Evolutionary conservation across 208 protist species (phyloP), one percentile per base, ranked within the genome.

Genomic region (Trypanosoma cruzi): DNA sequence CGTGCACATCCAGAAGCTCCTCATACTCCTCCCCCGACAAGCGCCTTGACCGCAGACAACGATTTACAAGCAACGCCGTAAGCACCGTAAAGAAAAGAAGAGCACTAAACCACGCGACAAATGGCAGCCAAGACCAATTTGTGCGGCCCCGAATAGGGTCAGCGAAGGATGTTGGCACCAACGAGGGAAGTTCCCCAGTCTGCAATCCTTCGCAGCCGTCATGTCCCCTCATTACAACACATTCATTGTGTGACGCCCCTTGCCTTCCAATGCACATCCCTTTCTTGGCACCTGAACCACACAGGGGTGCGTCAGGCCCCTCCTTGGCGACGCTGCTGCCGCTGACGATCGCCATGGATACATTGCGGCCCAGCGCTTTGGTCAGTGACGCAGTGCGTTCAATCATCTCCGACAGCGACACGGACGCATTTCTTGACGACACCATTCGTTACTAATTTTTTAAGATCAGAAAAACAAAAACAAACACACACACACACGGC

Each of bases 231-330:
- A 14, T 32, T 48, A 5, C 4, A 8, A 8, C 14, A 14, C 34
- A 14, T 22, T 42, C 6, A 2, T 4, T 29, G 56, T 22, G 8
- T n/a, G 34, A 16, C 20, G 13, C 37, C 14, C 56, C 28, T 4
- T 61, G 34, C 34, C 13, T 42, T 29, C 56, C 56, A 1, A 8
- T 49, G 36, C 56, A 61, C 29, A 20, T 18, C 29, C 13, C 8
- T n/a, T 14, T 60, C 31, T 16, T 34, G 6, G 32, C 32, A 34
- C 31, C 14, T 6, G 13, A 13, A 6, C 29, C 29, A n/a, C 52
- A 29, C 36, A 20, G 72, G 73, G 0, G 46, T 55, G 44, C 44
- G 22, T 69, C 64, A 16, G 50, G 48, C 6, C 64, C 53, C 7
- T 76, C 56, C 8, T 42, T 32, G 34, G 5, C 36, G 20, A 20